Evolutionary conservation across 2,329 filamentous ascomycete genomes (phyloP).

Genomic region (Talaromyces pinophilus): DNA sequence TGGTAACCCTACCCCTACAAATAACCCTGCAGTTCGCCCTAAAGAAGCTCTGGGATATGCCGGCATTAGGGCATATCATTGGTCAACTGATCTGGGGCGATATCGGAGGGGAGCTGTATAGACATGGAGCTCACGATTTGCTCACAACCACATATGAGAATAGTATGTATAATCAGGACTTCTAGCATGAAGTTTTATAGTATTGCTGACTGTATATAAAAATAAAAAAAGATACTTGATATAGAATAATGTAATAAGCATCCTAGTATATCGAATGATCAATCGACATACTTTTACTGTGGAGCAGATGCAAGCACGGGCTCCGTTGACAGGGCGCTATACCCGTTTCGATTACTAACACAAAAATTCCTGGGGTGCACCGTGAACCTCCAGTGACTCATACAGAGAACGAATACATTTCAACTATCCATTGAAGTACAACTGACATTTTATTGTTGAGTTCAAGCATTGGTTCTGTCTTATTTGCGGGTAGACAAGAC

Average conservation of each 20-base stretch:
- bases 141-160: not conserved
- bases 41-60: not conserved
- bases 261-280: not conserved
- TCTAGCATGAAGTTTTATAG: not conserved
- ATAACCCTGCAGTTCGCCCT: not conserved
- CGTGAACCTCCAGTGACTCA: not conserved
- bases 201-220: not conserved
- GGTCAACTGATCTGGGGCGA: not conserved
- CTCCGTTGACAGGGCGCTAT: slow-evolving; percentile 3
- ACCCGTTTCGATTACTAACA: not conserved
- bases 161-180: no score
- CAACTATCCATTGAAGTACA: not conserved
- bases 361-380: slow-evolving; percentile 8
- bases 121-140: not conserved
- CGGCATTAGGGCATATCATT: not conserved
- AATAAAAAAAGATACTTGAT: not conserved
- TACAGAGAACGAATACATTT: not conserved
- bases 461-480: not conserved
- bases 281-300: not conserved
- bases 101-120: not conserved
- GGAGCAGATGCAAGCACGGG: slow-evolving; percentile 6
- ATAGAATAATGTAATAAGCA: not conserved
- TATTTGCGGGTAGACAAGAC: not conserved
- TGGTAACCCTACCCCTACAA: not conserved
- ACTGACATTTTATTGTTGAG: not conserved